Conservation (phyloP, 345 rosid genomes). For the Physaria fendleri region DNA sequence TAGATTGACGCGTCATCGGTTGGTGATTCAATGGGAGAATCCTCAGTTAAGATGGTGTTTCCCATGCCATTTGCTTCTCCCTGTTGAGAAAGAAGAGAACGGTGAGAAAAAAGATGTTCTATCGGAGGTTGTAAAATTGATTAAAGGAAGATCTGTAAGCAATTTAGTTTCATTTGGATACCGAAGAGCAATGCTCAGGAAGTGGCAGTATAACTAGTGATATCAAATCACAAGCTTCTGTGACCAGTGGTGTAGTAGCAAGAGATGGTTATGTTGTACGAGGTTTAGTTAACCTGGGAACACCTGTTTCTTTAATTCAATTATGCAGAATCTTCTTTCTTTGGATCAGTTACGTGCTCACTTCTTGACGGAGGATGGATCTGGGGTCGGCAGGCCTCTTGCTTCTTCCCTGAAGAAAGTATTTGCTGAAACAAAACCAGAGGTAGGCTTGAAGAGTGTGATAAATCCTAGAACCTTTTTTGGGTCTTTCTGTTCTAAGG, state of each 20-base stretch:
- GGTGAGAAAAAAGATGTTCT: conserved; percentile 51
- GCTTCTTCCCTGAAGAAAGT: conserved; percentile 66
- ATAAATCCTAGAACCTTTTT: conserved; percentile 72
- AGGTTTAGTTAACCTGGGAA: conserved; percentile 92
- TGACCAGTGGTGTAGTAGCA: conserved; percentile 34
- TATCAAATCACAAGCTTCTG: conserved; percentile 31
- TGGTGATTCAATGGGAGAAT: conserved; percentile 77
- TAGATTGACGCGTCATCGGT: conserved; percentile 54
- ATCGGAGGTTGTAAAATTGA: conserved; percentile 47
- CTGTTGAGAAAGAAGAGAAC: conserved; percentile 64
- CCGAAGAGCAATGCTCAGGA: conserved; percentile 57
- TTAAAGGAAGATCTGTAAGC: conserved; percentile 45
- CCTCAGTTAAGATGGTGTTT: conserved; percentile 88
- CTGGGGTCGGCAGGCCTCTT: conserved; percentile 42
- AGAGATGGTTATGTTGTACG: conserved; percentile 51
- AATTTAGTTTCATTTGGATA: conserved; percentile 36
- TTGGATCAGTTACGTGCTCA: conserved; percentile 49
- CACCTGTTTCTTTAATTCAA: conserved; percentile 93
- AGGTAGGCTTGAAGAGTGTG: conserved; percentile 47
- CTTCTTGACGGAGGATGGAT: conserved; percentile 46
- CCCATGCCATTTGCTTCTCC: conserved; percentile 55
- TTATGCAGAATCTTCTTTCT: conserved; percentile 85
- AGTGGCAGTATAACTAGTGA: conserved; percentile 50
- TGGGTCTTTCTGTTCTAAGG: conserved; percentile 59
- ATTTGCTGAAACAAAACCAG: conserved; percentile 58